Percentiles rank a stretch among this genome's conserved stretches.
Conservation (phyloP, 2,329 filamentous ascomycete genomes). For the Ploettnerulaceae sp. region DNA sequence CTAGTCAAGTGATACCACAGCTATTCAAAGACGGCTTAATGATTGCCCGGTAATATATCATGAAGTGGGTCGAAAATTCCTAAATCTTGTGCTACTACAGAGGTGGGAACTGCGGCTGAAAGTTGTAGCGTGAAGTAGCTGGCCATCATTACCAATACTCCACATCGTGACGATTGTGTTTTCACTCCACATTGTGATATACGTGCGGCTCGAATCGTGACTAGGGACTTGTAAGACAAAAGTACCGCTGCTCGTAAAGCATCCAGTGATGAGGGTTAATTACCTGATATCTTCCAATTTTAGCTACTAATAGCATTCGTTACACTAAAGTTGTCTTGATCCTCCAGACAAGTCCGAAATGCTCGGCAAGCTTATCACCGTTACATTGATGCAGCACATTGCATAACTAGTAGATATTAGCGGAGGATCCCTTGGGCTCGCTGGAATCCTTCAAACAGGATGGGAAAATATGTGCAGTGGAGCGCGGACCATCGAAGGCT, state of each 20-base stretch:
- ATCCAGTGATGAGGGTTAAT: not conserved
- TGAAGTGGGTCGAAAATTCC: not conserved
- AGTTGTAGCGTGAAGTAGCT: not conserved
- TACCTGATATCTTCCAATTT: not conserved
- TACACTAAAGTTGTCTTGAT: not conserved
- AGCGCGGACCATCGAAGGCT: too few species aligned
- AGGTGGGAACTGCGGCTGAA: not conserved
- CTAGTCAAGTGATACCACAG: too few species aligned
- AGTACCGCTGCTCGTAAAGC: not conserved
- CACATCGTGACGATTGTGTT: not conserved
- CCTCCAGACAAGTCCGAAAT: too few species aligned
- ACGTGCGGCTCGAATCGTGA: not conserved
- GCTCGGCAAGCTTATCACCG: too few species aligned
- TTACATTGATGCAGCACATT: too few species aligned
- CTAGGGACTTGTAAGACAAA: not conserved
- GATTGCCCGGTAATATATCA: not conserved
- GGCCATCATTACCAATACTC: not conserved
- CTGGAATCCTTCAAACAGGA: too few species aligned
- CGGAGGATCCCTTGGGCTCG: too few species aligned
- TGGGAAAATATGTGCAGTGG: too few species aligned
- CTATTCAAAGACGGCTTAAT: too few species aligned
- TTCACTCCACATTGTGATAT: too few species aligned
- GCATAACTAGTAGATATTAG: too few species aligned
- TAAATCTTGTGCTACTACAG: not conserved
- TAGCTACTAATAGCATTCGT: not conserved